Evolutionary conservation across 2,329 filamentous ascomycete species (phyloP).

Genomic region (Xylaria sp.): DNA sequence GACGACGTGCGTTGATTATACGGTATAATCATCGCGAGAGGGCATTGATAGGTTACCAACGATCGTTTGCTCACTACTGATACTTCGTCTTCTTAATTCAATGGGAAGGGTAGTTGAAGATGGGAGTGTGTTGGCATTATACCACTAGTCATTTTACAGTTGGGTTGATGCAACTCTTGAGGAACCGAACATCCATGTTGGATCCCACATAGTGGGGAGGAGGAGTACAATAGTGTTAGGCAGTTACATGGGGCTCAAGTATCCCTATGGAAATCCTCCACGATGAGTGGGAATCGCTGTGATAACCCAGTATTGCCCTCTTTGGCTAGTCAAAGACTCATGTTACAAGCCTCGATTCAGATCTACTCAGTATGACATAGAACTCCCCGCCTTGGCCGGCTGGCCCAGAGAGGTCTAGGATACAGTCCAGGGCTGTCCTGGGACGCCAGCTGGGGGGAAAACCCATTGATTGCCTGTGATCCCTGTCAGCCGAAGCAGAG

Average conservation of each 20-base stretch:
- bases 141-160: too few relatives aligned
- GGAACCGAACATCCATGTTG: too few relatives aligned
- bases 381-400: constrained; percentile 9
- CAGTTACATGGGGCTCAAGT: neutral
- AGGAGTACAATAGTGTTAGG: too few relatives aligned
- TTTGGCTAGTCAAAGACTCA: constrained; percentile 18
- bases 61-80: too few relatives aligned
- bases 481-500: constrained; percentile 20
- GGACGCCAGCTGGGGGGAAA: constrained; percentile 20
- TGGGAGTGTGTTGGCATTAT: neutral
- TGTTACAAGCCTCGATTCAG: neutral
- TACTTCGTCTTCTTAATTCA: too few relatives aligned
- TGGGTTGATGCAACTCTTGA: too few relatives aligned
- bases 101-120: neutral
- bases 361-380: constrained; percentile 1
- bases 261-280: neutral
- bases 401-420: constrained; percentile 14
- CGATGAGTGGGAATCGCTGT: neutral
- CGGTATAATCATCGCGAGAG: too few relatives aligned
- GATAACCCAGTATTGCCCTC: constrained; percentile 3
- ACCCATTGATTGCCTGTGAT: constrained; percentile 18
- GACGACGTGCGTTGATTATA: too few relatives aligned
- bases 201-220: too few relatives aligned
- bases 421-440: neutral
- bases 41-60: too few relatives aligned